phyloP scores from a whole-genome alignment of 1,139 yeast genomes.

The Yamadazyma trypodendri region DNA sequence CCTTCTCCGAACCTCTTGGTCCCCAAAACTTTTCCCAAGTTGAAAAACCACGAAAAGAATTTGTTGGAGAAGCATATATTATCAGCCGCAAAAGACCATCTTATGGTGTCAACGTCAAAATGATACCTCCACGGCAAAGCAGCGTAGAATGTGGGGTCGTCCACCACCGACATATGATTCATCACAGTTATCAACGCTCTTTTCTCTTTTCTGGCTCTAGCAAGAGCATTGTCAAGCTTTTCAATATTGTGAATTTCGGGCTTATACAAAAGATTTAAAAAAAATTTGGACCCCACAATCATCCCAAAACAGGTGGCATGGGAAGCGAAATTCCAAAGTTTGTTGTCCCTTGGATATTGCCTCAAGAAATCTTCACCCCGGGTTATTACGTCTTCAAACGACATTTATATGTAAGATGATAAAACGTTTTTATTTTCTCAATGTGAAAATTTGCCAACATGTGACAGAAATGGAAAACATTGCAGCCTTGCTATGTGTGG shows the following conservation, averaged over 20 bases:
- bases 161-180: slow-evolving; percentile 95
- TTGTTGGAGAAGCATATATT: slow-evolving; percentile 78
- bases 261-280: slow-evolving; percentile 59
- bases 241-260: slow-evolving; percentile 63
- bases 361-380: slow-evolving; percentile 74
- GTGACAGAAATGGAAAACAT: background rate
- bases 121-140: slow-evolving; percentile 74
- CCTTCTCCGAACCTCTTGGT: slow-evolving; percentile 89
- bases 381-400: slow-evolving; percentile 66
- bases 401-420: slow-evolving; percentile 43
- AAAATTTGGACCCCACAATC: slow-evolving; percentile 63
- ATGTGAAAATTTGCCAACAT: background rate
- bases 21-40: slow-evolving; percentile 82
- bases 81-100: slow-evolving; percentile 96
- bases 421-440: slow-evolving; percentile 2
- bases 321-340: slow-evolving; percentile 66
- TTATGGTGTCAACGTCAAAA: slow-evolving; percentile 59
- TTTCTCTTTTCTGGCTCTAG: slow-evolving; percentile 61
- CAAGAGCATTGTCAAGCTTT: slow-evolving; percentile 60
- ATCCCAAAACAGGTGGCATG: slow-evolving; percentile 69
- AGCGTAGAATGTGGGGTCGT: slow-evolving; percentile 91
- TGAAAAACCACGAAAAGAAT: slow-evolving; percentile 62
- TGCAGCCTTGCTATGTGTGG: too few relatives aligned
- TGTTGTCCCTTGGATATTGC: slow-evolving; percentile 58
- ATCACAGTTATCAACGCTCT: slow-evolving; percentile 82